phyloP scores from a whole-genome alignment of 1,284 basidiomycete genomes.

The Ganoderma resinaceum region DNA sequence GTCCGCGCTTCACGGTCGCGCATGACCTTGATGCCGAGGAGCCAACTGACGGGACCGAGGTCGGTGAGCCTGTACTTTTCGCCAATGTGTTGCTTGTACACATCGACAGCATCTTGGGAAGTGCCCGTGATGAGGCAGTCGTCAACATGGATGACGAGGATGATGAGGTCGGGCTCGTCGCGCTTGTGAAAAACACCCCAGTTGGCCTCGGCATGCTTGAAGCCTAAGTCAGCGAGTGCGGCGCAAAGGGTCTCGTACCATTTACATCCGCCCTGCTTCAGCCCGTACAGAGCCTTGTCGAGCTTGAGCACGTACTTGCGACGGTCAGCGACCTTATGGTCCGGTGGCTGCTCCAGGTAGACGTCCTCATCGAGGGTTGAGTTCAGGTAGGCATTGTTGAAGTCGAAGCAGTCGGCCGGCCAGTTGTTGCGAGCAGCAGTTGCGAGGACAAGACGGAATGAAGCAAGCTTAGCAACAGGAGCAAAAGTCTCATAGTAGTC shows the following conservation, averaged over 20 bases:
- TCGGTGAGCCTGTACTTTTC: conserved; percentile 19
- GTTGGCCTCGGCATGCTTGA: conserved; percentile 28
- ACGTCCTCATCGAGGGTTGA: conserved; percentile 41
- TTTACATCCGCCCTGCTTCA: no score
- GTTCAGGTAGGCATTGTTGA: conserved; percentile 50
- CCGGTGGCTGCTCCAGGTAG: conserved; percentile 46
- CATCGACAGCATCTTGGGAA: conserved; percentile 26
- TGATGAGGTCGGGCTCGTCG: conserved; percentile 2
- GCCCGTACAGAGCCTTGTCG: conserved; percentile 34
- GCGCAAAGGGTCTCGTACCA: no score
- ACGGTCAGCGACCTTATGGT: conserved; percentile 22
- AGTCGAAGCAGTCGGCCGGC: conserved; percentile 49
- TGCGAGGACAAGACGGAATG: conserved; percentile 39
- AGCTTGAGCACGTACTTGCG: conserved; percentile 13
- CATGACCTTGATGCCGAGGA: no score
- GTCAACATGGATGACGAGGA: conserved; percentile 42
- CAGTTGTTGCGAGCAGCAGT: conserved; percentile 41
- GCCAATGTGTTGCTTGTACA: conserved; percentile 35
- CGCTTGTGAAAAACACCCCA: conserved; percentile 28
- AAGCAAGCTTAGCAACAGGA: conserved; percentile 37
- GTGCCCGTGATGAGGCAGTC: conserved; percentile 41
- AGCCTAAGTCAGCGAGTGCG: conserved; percentile 25
- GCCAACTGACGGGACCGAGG: no score
- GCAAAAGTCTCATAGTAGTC: conserved; percentile 47
- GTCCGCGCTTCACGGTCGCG: no score